These are phyloP conservation scores for Solioccasus polychromus DNA, from an alignment of 768 basidiomycete species.

Conservation along the genomic window DNA sequence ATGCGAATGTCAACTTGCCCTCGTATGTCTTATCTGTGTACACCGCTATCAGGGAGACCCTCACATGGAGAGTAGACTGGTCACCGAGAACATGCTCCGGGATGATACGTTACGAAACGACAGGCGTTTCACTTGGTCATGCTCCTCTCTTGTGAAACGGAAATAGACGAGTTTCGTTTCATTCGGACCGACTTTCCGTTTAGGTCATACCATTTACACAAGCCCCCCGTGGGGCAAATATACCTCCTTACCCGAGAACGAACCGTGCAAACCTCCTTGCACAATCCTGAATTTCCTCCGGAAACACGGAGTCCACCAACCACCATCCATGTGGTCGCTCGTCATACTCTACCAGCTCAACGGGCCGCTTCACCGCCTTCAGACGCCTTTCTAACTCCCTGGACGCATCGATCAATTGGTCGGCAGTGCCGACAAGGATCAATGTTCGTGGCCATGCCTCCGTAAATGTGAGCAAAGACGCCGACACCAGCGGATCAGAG, in stretches of 20 bases:
- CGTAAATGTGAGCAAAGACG: slow-evolving; percentile 11
- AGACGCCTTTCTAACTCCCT: slow-evolving; percentile 11
- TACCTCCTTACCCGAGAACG: neutral
- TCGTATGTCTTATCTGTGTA: no score
- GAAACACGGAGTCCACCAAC: slow-evolving; percentile 13
- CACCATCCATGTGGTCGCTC: slow-evolving; percentile 25
- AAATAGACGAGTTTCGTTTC: no score
- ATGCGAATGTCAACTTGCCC: no score
- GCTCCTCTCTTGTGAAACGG: no score
- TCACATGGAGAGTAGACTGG: no score
- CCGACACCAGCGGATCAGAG: slow-evolving; percentile 20
- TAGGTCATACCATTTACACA: no score
- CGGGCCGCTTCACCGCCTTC: neutral
- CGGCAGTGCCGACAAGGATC: slow-evolving; percentile 18
- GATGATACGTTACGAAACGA: no score
- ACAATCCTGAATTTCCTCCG: slow-evolving; percentile 11
- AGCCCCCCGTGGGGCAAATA: no score
- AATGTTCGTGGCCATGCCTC: slow-evolving; percentile 22
- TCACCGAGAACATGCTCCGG: no score
- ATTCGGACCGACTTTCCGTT: no score
- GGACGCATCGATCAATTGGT: slow-evolving; percentile 10
- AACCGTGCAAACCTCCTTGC: slow-evolving; percentile 9
- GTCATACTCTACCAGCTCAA: slow-evolving; percentile 26
- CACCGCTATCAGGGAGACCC: no score
- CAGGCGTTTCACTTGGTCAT: no score